Conservation (phyloP, 345 rosid genomes). For the Raphanus raphanistrum region DNA sequence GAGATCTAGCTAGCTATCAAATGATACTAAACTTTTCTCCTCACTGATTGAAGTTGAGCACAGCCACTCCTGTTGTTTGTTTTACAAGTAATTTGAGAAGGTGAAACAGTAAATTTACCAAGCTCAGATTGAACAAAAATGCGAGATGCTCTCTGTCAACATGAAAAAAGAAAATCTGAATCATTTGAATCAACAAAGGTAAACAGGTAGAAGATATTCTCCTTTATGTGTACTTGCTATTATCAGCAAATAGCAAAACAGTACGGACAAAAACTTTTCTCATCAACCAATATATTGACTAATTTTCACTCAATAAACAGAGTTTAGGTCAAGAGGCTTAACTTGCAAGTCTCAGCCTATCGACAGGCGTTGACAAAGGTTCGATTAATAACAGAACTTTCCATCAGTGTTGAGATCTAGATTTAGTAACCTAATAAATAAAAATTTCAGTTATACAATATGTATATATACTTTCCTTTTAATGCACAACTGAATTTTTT, state of each 20-base stretch:
- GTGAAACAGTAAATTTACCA: not conserved
- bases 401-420: not conserved
- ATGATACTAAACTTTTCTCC: not conserved
- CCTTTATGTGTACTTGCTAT: not conserved
- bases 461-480: not conserved
- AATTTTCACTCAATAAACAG: not conserved
- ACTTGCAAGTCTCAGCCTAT: not conserved
- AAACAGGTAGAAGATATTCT: not conserved
- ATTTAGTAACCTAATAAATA: not conserved
- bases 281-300: not conserved
- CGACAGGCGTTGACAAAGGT: not conserved
- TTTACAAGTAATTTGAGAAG: not conserved
- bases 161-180: not conserved
- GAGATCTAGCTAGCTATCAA: too few relatives aligned
- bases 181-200: not conserved
- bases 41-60: not conserved
- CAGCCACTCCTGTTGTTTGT: not conserved
- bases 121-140: not conserved
- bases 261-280: not conserved
- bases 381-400: not conserved
- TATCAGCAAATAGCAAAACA: not conserved
- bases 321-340: not conserved
- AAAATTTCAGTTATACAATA: not conserved
- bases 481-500: not conserved
- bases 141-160: not conserved